Base-by-base conservation (phyloP, 116 monocot genomes). In the Phalaenopsis hybrid region DNA sequence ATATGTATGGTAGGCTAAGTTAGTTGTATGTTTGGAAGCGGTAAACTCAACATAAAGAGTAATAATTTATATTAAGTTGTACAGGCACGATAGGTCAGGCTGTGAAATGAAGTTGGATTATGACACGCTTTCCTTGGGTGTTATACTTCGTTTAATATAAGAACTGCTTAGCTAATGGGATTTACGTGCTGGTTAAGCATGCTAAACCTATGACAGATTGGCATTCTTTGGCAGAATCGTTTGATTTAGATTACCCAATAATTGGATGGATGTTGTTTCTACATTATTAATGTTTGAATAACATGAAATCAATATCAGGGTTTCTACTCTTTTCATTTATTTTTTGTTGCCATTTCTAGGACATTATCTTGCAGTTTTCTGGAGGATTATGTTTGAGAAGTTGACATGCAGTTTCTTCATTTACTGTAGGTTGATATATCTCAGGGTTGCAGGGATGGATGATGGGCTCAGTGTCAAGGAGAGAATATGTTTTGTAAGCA, bases 401-500 rank as follows among this genome's bases (percentile, higher is more conserved):
- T 76, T 44, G 49, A 82, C 44, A 82, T 77, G 21, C 2, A 8
- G 49, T 17, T 33, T 68, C 34, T 17, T 78, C 11, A 23, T 20
- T 79, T 21, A 43, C 33, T 88, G 76, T 88, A 95, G 98, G 79
- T 84, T 99, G 82, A 83, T 89, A 79, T 95, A 99, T 86, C 81
- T 99, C 70, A 88, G 89, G 82, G 92, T 99, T 76, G 84, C 84
- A 44, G 95, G 92, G 28, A 99, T 99, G 95, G 92, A 92, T 82
- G 95, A 95, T 82, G 95, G 95, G 20, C 84, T 99, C 25, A 89
- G 81, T 80, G 81, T 87, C 72, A 95, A 92, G 83, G 98, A 99
- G 85, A 90, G 98, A 83, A 89, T 93, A 61, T 92, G 63, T 79
- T 93, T 93, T 88, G 97, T 97, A 97, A 91, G 93, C 81, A 81